Evolutionary conservation across 2,329 filamentous ascomycete species (phyloP), one percentile per base, ranked within the genome.

Genomic region (Amauroascus verrucosus): DNA sequence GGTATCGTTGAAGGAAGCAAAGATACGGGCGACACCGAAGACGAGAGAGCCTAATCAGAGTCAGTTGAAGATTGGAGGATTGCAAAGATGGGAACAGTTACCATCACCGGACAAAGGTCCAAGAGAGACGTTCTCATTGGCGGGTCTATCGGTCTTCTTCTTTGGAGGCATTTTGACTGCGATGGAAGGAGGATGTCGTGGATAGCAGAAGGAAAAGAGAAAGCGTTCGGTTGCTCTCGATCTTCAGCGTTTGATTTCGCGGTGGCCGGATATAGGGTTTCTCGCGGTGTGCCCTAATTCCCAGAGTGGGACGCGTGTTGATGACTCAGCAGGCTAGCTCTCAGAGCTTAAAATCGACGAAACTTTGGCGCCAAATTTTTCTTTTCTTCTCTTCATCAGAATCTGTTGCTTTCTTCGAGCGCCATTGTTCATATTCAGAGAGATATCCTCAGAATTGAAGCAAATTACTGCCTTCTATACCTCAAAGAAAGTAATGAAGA

Each of bases 1-100:
- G 73, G 85, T 89, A 70, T 89, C 86, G 78, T 89, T 89, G 82
- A 89, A 89, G 63, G 88, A 95, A 70, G 90, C 90, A 77, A 96
- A 93, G 81, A 96, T 96, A 75, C 90, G 88, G 74, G 90, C 90
- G 78, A 95, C 90, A 75, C 90, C 90, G 75, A 96, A 96, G 75
- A 95, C 89, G 75, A 95, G 87, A 80, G 95, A 88, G 78, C 89
- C 89, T 91, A 35, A 1, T 14, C 11, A 9, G 63, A 52, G 62
- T 40, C 35, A 20, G 20, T 6, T 3, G 38, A 26, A 2, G 53
- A 57, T 49, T 14, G 40, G 51, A 32, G 3, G 53, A 30, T 1
- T 14, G 2, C 1, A 6, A 13, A 22, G 24, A 14, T 18, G 16
- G 41, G 22, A 9, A 47, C 30, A 38, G 24, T 82, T 74, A 91